Percentiles rank a stretch among this genome's conserved stretches.
These are phyloP conservation scores for Colletotrichum melonis DNA, from an alignment of 2,329 filamentous ascomycete genomes.

Conservation along the genomic window DNA sequence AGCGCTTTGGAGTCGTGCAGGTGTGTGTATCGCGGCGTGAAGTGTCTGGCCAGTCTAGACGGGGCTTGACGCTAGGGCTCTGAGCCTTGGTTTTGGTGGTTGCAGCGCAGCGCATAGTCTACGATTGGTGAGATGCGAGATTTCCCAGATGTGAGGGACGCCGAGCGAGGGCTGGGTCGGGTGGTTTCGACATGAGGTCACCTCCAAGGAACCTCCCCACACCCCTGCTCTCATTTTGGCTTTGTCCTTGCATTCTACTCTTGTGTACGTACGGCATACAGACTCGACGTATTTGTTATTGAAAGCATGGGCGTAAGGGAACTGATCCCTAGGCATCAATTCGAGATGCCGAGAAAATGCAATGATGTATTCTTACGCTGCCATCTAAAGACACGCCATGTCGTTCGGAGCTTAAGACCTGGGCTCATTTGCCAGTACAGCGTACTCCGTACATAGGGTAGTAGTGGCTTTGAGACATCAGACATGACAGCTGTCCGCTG, in stretches of 20 bases:
- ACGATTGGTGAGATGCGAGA: background rate
- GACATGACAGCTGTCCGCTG: background rate
- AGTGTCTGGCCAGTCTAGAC: background rate
- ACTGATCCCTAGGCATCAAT: no score
- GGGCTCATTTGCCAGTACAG: background rate
- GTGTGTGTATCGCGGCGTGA: background rate
- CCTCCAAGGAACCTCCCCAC: background rate
- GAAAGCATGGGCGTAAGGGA: no score
- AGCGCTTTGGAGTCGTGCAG: conserved; percentile 1
- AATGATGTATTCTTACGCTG: no score
- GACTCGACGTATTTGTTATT: no score
- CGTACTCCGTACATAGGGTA: background rate
- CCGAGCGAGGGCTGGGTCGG: no score
- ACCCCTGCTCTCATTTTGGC: no score
- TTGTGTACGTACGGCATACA: no score
- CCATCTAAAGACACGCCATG: background rate
- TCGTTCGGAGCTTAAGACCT: background rate
- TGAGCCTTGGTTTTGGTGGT: background rate
- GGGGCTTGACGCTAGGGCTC: conserved; percentile 21
- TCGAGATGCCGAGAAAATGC: no score
- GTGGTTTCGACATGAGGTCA: background rate
- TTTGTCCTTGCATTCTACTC: no score
- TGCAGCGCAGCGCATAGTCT: background rate
- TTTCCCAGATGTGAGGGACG: background rate
- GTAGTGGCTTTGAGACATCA: background rate